Percentiles rank a stretch among this genome's conserved stretches.
Evolutionary conservation across 1,284 basidiomycete genomes (phyloP).

Genomic region (Entoloma clypeatum): DNA sequence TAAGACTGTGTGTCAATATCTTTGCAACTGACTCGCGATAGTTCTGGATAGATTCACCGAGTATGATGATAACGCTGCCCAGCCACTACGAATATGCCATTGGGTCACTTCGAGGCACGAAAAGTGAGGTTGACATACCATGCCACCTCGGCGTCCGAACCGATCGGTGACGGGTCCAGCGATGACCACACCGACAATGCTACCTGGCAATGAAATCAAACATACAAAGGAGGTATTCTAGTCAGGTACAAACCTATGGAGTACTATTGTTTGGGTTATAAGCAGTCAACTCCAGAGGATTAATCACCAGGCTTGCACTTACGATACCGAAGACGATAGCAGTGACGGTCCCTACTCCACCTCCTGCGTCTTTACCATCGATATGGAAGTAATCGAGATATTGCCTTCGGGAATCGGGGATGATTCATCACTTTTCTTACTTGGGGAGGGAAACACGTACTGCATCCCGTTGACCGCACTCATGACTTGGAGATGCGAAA

Average conservation of each 20-base stretch:
- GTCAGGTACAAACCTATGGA: slow-evolving; percentile 24
- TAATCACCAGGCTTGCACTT: slow-evolving; percentile 11
- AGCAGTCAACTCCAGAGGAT: not conserved
- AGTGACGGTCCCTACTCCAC: slow-evolving; percentile 40
- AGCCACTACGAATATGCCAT: slow-evolving; percentile 29
- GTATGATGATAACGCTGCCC: slow-evolving; percentile 42
- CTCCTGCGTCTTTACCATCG: slow-evolving; percentile 34
- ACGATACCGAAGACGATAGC: slow-evolving; percentile 42
- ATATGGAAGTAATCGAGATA: slow-evolving; percentile 40
- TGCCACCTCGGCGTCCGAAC: slow-evolving; percentile 49
- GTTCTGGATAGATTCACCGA: slow-evolving; percentile 22
- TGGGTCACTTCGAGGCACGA: not conserved
- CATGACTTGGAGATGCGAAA: slow-evolving; percentile 32
- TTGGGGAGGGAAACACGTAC: slow-evolving; percentile 24
- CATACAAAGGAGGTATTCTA: not conserved
- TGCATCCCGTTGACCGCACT: slow-evolving; percentile 44
- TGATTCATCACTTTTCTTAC: too few species aligned
- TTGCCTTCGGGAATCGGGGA: slow-evolving; percentile 25
- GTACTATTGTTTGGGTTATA: slow-evolving; percentile 22
- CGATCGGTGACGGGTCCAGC: slow-evolving; percentile 42
- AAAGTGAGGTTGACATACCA: slow-evolving; percentile 31
- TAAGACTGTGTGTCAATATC: slow-evolving; percentile 8
- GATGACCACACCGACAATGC: slow-evolving; percentile 36
- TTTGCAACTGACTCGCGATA: not conserved
- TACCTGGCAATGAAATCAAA: slow-evolving; percentile 18